Evolutionary conservation across 257 asterid genomes (phyloP).

Genomic region (Paulownia fortunei): DNA sequence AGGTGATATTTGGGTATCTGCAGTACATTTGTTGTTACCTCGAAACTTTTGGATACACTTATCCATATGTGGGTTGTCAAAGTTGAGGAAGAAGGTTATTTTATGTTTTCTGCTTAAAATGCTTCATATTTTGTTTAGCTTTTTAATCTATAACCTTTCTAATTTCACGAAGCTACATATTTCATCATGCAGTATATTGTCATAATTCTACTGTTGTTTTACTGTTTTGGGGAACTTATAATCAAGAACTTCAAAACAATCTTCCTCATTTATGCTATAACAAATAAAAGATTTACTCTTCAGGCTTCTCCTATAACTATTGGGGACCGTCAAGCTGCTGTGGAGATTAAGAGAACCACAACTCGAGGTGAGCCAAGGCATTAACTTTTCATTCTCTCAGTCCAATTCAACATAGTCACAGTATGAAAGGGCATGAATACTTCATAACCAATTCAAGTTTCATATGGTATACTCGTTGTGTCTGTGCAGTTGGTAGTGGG

Average conservation of each 20-base stretch:
- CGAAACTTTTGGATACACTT: not conserved
- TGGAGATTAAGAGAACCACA: slow-evolving; percentile 80
- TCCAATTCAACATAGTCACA: not conserved
- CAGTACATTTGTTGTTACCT: not conserved
- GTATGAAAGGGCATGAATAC: not conserved
- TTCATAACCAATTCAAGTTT: not conserved
- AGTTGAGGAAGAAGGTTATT: not conserved
- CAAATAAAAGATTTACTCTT: slow-evolving; percentile 1
- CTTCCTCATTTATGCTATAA: not conserved
- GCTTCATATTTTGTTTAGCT: not conserved
- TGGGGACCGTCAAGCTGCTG: slow-evolving; percentile 62
- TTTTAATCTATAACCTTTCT: not conserved
- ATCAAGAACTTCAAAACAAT: not conserved
- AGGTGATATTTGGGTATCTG: not conserved
- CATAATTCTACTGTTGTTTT: not conserved
- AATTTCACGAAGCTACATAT: not conserved
- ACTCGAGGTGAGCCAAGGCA: slow-evolving; percentile 56
- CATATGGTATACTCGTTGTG: not conserved
- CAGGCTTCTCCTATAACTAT: slow-evolving; percentile 76
- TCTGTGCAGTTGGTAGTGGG: slow-evolving; percentile 50
- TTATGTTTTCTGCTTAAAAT: not conserved
- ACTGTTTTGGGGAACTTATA: slow-evolving; percentile 3
- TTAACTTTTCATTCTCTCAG: not conserved
- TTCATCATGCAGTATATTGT: not conserved
- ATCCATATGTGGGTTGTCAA: not conserved